Evolutionary conservation across 2,329 filamentous ascomycete genomes (phyloP), one percentile per base, ranked within the genome.

Genomic region (Beauveria rudraprayagi): DNA sequence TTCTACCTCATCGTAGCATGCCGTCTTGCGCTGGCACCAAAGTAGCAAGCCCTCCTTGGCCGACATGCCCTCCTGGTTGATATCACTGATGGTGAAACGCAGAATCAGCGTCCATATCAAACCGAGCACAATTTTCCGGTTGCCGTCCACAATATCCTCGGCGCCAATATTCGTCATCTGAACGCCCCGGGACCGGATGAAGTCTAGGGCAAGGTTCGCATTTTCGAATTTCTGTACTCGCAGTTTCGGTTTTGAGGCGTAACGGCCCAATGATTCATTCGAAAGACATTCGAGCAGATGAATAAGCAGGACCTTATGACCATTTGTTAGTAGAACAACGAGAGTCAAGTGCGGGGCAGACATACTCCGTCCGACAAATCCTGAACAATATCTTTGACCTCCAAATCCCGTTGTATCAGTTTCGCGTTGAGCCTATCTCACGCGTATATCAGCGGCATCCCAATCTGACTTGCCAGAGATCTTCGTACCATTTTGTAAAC

Each of bases 81-180:
- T 99, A 75, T 99, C 94, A 73, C 89, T 97, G 73, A 99, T 99
- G 67, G 94, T 99, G 75, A 99, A 99, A 56, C 94, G 85, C 66
- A 97, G 80, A 87, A 99, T 99, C 65, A 99, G 81, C 6, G 92
- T 99, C 94, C 94, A 99, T 75, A 99, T 97, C 68, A 99, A 80
- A 34, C 94, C 94, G 34, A 99, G 81, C 63, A 97, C 96, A 70
- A 99, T 97, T 81, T 97, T 99, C 67, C 90, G 85, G 75, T 97
- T 99, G 41, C 94, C 94, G 74, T 99, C 93, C 34, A 99, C 94
- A 26, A 99, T 91, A 81, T 99, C 94, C 75, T 97, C 94, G 8
- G 94, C 94, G 58, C 94, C 94, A 70, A 97, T 97, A 68, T 99
- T 99, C 67, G 92, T 97, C 88, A 99, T 91, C 73, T 96, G 93